These are phyloP conservation scores for Croton laevigatus DNA, from an alignment of 441 rosid genomes.

Conservation along the genomic window DNA sequence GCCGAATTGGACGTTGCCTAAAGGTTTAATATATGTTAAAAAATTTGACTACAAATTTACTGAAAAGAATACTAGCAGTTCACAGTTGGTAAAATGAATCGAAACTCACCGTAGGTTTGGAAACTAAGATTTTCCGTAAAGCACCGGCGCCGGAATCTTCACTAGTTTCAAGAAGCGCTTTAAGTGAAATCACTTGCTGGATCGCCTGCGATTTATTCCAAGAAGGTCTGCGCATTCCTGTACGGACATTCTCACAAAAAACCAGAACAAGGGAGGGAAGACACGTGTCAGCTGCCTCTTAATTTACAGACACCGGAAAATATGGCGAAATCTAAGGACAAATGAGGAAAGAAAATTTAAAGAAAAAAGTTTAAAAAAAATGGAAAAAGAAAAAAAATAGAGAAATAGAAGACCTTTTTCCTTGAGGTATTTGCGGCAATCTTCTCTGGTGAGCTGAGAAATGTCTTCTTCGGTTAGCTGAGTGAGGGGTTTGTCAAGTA, in stretches of 20 bases:
- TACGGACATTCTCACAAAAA: conserved; percentile 10
- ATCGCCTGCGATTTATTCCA: conserved; percentile 99
- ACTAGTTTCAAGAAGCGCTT: conserved; percentile 70
- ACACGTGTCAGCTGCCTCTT: conserved; percentile 55
- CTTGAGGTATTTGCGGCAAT: conserved; percentile 94
- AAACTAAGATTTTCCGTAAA: conserved; percentile 56
- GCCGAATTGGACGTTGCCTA: conserved; percentile 53
- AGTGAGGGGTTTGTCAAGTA: conserved; percentile 79
- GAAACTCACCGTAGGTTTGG: conserved; percentile 46
- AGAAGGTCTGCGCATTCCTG: conserved; percentile 98
- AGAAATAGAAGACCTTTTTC: conserved; percentile 61
- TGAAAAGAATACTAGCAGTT: not conserved
- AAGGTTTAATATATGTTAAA: not conserved
- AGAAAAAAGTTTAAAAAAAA: not conserved
- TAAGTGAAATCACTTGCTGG: conserved; percentile 94
- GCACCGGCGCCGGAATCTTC: conserved; percentile 73
- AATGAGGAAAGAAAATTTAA: not conserved
- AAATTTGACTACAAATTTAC: not conserved
- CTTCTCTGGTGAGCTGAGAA: conserved; percentile 97
- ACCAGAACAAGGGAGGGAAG: not conserved
- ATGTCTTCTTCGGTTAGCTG: conserved; percentile 96
- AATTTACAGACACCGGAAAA: conserved; percentile 32
- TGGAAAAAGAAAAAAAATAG: not conserved
- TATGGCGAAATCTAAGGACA: conserved; percentile 21
- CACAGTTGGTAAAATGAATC: not conserved